Evolutionary conservation across 2,329 filamentous ascomycete genomes (phyloP).

Genomic region (Sporothrix curviconia): DNA sequence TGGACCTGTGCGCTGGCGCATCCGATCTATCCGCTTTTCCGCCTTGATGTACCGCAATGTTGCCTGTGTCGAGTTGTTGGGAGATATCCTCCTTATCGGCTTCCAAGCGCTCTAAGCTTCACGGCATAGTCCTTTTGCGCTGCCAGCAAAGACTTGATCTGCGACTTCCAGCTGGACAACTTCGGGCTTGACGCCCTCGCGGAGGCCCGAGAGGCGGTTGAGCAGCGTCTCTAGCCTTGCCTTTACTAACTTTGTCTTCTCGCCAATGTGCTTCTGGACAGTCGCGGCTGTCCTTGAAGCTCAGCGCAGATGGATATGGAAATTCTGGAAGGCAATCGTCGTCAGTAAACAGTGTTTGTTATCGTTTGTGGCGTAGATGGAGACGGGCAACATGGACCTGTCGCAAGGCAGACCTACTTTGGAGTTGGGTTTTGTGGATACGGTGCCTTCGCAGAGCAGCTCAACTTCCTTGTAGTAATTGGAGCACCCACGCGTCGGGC

Average conservation of each 20-base stretch:
- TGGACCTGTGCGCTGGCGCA: slow-evolving; percentile 83
- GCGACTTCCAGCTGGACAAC: slow-evolving; percentile 65
- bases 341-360: not conserved
- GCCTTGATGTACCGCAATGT: slow-evolving; percentile 90
- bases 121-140: slow-evolving; percentile 74
- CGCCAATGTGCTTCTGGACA: slow-evolving; percentile 77
- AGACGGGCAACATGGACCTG: too few species aligned
- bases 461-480: slow-evolving; percentile 62
- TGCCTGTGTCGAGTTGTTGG: slow-evolving; percentile 78
- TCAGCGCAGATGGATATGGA: slow-evolving; percentile 51
- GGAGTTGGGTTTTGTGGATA: slow-evolving; percentile 37
- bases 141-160: slow-evolving; percentile 68
- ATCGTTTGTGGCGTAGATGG: too few species aligned
- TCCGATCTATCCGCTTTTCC: slow-evolving; percentile 86
- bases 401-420: slow-evolving; percentile 28
- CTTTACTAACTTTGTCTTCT: slow-evolving; percentile 70
- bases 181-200: slow-evolving; percentile 57
- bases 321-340: slow-evolving; percentile 33
- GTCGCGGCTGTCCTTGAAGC: slow-evolving; percentile 58
- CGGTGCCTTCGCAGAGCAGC: slow-evolving; percentile 46
- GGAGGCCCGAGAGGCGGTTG: slow-evolving; percentile 42
- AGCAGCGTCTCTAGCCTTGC: slow-evolving; percentile 67
- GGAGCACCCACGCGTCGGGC: slow-evolving; percentile 91
- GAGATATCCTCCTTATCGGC: slow-evolving; percentile 79
- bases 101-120: slow-evolving; percentile 66